Evolutionary conservation across 176 grass and related monocot genomes (phyloP).

Genomic region (Bonia amplexicaulis): DNA sequence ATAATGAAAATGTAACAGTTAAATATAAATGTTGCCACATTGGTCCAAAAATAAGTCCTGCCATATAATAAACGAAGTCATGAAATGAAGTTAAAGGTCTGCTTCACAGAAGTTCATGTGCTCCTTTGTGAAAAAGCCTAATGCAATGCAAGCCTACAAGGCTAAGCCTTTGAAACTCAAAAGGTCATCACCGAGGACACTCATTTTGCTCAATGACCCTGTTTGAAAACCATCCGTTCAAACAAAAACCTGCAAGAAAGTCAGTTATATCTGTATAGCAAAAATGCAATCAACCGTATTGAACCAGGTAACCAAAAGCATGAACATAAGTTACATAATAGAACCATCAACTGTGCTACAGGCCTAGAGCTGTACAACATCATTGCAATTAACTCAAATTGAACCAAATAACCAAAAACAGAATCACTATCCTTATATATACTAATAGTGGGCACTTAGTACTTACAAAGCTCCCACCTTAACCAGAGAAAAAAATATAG

Average conservation of each 20-base stretch:
- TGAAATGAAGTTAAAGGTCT: constrained; percentile 8
- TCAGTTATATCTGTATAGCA: background rate
- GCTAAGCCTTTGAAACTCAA: background rate
- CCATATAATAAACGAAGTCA: background rate
- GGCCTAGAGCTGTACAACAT: background rate
- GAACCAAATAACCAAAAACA: constrained; percentile 6
- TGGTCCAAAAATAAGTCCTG: background rate
- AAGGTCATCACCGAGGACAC: background rate
- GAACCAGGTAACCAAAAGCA: background rate
- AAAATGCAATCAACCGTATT: background rate
- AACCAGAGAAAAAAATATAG: background rate
- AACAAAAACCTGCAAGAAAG: background rate
- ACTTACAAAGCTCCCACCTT: background rate
- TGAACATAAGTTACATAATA: background rate
- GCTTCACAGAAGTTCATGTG: background rate
- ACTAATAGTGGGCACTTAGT: background rate
- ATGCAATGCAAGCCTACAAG: background rate
- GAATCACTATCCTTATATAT: background rate
- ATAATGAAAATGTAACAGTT: background rate
- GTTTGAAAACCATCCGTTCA: background rate
- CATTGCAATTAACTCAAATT: background rate
- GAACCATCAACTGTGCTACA: background rate
- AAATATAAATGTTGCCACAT: background rate
- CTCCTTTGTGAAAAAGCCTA: constrained; percentile 8
- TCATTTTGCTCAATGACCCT: background rate